Conservation (phyloP, 805 yeast genomes). For the Kodamaea hsintzibuensis region DNA sequence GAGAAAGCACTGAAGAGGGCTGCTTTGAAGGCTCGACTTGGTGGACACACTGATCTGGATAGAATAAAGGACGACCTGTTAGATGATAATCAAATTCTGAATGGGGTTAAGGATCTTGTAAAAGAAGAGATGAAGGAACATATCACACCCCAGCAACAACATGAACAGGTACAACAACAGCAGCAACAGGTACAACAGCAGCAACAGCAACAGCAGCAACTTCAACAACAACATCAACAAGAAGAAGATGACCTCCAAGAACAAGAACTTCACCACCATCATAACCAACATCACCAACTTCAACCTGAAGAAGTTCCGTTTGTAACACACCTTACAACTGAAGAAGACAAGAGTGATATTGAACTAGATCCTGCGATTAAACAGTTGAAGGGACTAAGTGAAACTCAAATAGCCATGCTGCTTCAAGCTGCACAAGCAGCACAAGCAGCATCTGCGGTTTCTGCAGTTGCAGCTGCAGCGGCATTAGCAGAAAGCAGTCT, state of each 20-base stretch:
- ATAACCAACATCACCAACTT: background rate
- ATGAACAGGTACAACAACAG: background rate
- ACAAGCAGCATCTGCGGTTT: conserved; percentile 5
- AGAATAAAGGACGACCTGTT: background rate
- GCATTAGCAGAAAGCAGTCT: background rate
- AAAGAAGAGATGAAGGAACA: background rate
- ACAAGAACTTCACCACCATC: background rate
- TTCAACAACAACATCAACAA: background rate
- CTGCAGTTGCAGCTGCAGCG: conserved; percentile 9
- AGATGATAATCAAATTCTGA: background rate
- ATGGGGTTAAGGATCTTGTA: background rate
- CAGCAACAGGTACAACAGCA: background rate
- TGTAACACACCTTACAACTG: background rate
- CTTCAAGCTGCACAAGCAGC: conserved; percentile 6
- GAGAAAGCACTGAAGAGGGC: conserved; percentile 1
- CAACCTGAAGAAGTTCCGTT: background rate
- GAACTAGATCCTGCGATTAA: conserved; percentile 7
- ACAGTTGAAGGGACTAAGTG: conserved; percentile 4
- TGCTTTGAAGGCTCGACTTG: background rate
- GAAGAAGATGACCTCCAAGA: background rate
- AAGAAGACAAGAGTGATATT: conserved; percentile 6
- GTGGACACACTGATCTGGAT: background rate
- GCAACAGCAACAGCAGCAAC: background rate
- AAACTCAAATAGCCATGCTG: conserved; percentile 4
- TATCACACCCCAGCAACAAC: conserved; percentile 1